phyloP scores from a whole-genome alignment of 108 stramenopile genomes.

The Nitzschia putrida region DNA sequence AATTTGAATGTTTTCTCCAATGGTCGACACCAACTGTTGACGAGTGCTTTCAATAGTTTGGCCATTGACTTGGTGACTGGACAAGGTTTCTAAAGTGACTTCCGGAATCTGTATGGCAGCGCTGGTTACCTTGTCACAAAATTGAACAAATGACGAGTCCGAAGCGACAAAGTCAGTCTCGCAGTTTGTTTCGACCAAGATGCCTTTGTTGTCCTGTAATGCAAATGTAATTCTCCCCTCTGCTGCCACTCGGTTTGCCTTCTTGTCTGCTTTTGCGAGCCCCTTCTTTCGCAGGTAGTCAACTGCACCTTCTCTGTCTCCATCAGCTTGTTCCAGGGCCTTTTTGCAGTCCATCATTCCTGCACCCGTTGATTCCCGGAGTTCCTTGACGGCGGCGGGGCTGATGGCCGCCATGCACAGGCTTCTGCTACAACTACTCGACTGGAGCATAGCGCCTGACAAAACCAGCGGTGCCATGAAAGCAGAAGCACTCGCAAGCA shows the following conservation, averaged over 20 bases:
- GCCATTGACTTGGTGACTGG: slow-evolving; percentile 51
- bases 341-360: slow-evolving; percentile 93
- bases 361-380: slow-evolving; percentile 70
- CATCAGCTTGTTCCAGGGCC: slow-evolving; percentile 68
- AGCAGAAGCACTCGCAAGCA: slow-evolving; percentile 17
- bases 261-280: slow-evolving; percentile 81
- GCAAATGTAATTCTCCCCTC: slow-evolving; percentile 74
- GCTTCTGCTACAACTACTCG: not conserved
- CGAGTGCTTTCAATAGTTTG: slow-evolving; percentile 50
- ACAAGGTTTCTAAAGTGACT: slow-evolving; percentile 51
- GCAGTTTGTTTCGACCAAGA: slow-evolving; percentile 86
- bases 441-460: not conserved
- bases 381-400: slow-evolving; percentile 69
- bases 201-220: slow-evolving; percentile 55
- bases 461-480: slow-evolving; percentile 9
- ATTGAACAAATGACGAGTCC: slow-evolving; percentile 59
- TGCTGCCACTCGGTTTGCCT: slow-evolving; percentile 73
- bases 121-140: slow-evolving; percentile 63
- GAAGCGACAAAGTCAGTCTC: slow-evolving; percentile 85
- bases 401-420: slow-evolving; percentile 39
- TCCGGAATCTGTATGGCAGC: slow-evolving; percentile 40
- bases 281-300: slow-evolving; percentile 79
- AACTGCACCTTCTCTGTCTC: slow-evolving; percentile 75
- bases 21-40: slow-evolving; percentile 73
- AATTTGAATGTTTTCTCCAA: slow-evolving; percentile 80